These are phyloP conservation scores for Solanum chmielewskii DNA, from an alignment of 257 asterid genomes.

Conservation along the genomic window DNA sequence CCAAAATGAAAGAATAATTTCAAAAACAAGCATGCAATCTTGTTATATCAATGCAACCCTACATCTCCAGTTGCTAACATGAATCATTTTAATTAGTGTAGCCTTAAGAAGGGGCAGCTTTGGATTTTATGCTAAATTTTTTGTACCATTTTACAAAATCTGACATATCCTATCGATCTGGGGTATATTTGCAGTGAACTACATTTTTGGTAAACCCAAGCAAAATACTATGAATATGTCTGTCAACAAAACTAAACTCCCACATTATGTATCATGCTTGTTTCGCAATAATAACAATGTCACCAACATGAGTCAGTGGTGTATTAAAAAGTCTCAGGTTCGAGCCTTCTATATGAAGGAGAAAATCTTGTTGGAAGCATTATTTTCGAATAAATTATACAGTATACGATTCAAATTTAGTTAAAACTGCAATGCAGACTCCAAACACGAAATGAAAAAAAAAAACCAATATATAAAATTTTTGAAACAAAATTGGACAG, in stretches of 20 bases:
- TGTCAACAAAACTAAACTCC: background rate
- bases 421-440: background rate
- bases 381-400: accelerated
- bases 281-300: background rate
- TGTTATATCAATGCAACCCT: background rate
- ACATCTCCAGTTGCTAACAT: background rate
- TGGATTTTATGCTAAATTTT: background rate
- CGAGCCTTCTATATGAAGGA: too few relatives aligned
- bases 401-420: too few relatives aligned
- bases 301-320: background rate
- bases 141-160: background rate
- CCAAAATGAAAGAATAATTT: background rate
- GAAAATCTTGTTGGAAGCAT: background rate
- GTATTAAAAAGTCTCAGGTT: background rate
- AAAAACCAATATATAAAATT: background rate
- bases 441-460: background rate
- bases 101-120: background rate
- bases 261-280: background rate
- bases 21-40: background rate
- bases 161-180: background rate
- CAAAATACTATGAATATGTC: background rate
- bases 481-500: background rate
- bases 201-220: background rate
- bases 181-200: background rate
- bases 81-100: background rate